Evolutionary conservation across 202 grass and related monocot species (phyloP).

Genomic region (Carex arenaria): DNA sequence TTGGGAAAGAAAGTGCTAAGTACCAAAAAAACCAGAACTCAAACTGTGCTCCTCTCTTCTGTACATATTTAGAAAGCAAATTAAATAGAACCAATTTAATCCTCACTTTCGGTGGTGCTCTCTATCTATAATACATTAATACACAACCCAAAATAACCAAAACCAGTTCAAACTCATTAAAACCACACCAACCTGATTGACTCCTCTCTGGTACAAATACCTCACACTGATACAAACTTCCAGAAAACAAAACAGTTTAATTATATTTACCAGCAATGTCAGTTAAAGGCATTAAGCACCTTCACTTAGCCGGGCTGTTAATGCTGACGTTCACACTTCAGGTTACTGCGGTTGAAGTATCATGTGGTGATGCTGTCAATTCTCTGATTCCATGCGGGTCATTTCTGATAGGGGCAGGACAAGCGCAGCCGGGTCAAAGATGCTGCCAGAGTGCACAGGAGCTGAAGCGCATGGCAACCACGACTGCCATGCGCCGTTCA

Average conservation of each 20-base stretch:
- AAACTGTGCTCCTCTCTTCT: neutral
- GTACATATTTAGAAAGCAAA: neutral
- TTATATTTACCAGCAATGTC: neutral
- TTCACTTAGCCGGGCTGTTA: neutral
- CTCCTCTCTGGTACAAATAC: slow-evolving; percentile 20
- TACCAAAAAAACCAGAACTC: neutral
- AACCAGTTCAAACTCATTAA: slow-evolving; percentile 9
- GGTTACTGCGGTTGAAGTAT: neutral
- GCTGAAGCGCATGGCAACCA: slow-evolving; percentile 31
- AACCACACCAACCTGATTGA: slow-evolving; percentile 34
- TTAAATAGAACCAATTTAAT: neutral
- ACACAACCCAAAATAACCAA: neutral
- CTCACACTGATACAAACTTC: neutral
- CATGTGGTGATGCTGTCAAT: slow-evolving; percentile 42
- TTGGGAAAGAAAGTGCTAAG: neutral
- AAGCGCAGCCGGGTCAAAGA: slow-evolving; percentile 10
- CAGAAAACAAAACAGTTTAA: neutral
- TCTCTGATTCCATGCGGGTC: slow-evolving; percentile 40
- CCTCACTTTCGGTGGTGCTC: slow-evolving; percentile 2
- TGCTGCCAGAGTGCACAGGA: slow-evolving; percentile 43
- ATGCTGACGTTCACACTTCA: neutral
- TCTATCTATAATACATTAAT: neutral
- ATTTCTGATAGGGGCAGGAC: slow-evolving; percentile 41
- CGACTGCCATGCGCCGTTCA: slow-evolving; percentile 25
- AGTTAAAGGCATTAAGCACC: neutral